Evolutionary conservation across 2,329 filamentous ascomycete species (phyloP).

Genomic region (Calonectria honghensis): DNA sequence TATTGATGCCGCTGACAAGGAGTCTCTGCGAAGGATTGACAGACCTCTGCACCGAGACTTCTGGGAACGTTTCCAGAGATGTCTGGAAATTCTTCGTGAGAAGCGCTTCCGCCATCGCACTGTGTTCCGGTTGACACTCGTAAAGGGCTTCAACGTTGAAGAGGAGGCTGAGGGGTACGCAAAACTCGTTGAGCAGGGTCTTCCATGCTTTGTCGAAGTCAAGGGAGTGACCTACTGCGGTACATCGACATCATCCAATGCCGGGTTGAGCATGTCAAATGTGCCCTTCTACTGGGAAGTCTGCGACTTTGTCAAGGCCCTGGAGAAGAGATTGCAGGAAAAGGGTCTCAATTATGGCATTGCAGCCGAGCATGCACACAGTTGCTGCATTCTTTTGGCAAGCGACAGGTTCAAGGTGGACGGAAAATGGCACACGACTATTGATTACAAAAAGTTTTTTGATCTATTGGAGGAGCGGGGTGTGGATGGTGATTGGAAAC

Average conservation of each 20-base stretch:
- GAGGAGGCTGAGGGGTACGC: conserved; percentile 95
- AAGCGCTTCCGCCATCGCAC: conserved; percentile 91
- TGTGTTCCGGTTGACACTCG: conserved; percentile 94
- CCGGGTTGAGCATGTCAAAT: conserved; percentile 96
- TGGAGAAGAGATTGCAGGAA: conserved; percentile 80
- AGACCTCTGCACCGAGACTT: conserved; percentile 95
- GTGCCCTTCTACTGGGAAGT: conserved; percentile 98
- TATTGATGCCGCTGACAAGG: conserved; percentile 94
- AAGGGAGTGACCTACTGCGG: conserved; percentile 99
- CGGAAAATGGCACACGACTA: conserved; percentile 91
- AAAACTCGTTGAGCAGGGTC: conserved; percentile 87
- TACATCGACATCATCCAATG: conserved; percentile 87
- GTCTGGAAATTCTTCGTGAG: conserved; percentile 90
- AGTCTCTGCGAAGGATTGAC: conserved; percentile 91
- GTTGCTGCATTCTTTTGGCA: conserved; percentile 92
- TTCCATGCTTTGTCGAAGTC: conserved; percentile 95
- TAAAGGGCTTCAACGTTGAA: conserved; percentile 98
- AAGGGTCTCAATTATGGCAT: conserved; percentile 90
- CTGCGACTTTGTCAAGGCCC: conserved; percentile 84
- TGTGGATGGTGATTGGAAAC: conserved; percentile 81
- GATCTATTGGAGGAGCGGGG: conserved; percentile 83
- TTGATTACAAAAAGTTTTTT: conserved; percentile 94
- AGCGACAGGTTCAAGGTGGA: conserved; percentile 85
- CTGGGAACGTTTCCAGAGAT: conserved; percentile 95
- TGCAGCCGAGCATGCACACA: conserved; percentile 95